A percentile compares a stretch with the other conserved stretches of the same genome.
Evolutionary conservation across 2,329 filamentous ascomycete species (phyloP).

Genomic region (Penicillium crustosum): DNA sequence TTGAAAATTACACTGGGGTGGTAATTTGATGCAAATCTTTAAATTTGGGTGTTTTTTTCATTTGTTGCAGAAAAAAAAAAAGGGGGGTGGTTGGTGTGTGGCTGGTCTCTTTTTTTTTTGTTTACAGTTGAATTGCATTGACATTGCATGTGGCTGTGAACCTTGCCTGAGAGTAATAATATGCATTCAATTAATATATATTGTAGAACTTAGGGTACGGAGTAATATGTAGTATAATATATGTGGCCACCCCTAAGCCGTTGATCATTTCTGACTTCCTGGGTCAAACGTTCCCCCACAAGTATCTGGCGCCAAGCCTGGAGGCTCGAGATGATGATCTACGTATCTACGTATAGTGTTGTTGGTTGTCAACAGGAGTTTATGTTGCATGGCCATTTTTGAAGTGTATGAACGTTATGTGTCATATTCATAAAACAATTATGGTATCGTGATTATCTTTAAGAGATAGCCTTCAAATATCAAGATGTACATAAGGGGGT

Average conservation of each 20-base stretch:
- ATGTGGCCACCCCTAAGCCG: neutral
- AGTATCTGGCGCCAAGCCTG: constrained; percentile 24
- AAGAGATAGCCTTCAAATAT: neutral
- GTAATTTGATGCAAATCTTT: constrained; percentile 1
- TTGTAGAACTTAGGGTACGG: neutral
- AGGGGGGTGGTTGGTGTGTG: neutral
- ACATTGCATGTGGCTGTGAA: neutral
- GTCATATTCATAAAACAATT: constrained; percentile 1
- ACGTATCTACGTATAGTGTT: neutral
- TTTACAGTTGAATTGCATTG: neutral
- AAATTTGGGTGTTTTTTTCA: constrained; percentile 4
- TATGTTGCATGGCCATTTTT: neutral
- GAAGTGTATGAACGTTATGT: neutral
- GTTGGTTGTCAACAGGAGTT: neutral
- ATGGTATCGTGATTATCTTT: constrained; percentile 2
- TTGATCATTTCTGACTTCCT: neutral
- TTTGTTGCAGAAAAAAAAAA: neutral
- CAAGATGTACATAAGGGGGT: neutral
- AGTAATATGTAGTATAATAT: neutral
- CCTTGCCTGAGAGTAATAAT: too few species aligned
- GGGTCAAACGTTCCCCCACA: constrained; percentile 16
- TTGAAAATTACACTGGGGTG: constrained; percentile 5
- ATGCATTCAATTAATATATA: neutral
- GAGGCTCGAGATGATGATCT: constrained; percentile 16
- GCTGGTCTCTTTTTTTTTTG: neutral